Percentiles rank a stretch among this genome's conserved stretches.
Conservation (phyloP, 176 grass and related monocot genomes). For the Pontederia crassipes region DNA sequence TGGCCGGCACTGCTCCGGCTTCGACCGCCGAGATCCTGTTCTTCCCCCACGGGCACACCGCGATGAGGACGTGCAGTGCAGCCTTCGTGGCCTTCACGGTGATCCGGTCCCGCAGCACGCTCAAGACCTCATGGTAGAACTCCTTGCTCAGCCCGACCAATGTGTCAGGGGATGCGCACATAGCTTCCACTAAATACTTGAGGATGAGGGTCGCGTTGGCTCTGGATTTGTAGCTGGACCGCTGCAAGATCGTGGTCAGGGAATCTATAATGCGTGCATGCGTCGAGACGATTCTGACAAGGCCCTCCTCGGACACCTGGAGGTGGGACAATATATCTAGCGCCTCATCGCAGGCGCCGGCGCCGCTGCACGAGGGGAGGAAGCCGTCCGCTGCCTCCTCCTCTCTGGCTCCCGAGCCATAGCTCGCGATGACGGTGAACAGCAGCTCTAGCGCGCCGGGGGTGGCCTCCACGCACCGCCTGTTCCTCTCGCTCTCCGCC, state of each 20-base stretch:
- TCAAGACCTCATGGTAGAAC: background rate
- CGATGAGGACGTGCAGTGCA: conserved; percentile 1
- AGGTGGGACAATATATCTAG: conserved; percentile 1
- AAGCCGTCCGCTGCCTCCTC: background rate
- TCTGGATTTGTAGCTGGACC: background rate
- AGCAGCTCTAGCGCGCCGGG: conserved; percentile 37
- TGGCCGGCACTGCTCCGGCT: conserved; percentile 1
- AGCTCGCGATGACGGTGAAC: background rate
- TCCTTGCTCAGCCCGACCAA: background rate
- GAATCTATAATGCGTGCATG: background rate
- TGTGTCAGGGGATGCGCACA: background rate
- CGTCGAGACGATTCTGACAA: background rate
- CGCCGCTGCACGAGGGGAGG: background rate
- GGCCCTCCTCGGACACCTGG: background rate
- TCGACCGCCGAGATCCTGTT: conserved; percentile 4
- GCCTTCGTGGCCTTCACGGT: conserved; percentile 1
- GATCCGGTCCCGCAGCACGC: conserved; percentile 1
- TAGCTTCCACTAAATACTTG: background rate
- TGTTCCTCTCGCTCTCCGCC: conserved; percentile 61
- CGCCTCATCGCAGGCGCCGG: background rate
- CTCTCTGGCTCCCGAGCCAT: background rate
- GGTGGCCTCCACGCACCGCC: conserved; percentile 39
- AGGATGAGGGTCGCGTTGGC: conserved; percentile 2
- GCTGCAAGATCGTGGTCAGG: background rate
- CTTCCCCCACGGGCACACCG: background rate